phyloP scores from a whole-genome alignment of 257 asterid species.

The Cruciata laevipes region DNA sequence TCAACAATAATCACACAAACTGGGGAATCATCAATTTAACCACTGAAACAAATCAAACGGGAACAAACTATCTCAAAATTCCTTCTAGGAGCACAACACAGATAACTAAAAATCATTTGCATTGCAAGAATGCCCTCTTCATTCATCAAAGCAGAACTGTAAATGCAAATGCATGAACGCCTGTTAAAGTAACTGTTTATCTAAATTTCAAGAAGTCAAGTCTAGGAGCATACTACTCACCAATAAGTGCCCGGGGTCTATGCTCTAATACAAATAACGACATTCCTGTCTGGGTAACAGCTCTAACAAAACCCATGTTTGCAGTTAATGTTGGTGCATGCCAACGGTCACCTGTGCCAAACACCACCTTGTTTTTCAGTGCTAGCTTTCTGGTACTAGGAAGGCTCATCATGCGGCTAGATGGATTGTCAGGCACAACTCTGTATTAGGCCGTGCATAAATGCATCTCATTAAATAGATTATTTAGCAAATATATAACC shows the following conservation, averaged over 20 bases:
- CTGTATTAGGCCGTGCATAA: constrained; percentile 32
- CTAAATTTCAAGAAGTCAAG: background rate
- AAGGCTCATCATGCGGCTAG: constrained; percentile 65
- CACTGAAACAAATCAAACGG: background rate
- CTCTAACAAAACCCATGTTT: constrained; percentile 87
- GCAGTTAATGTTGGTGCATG: constrained; percentile 83
- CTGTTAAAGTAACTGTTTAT: background rate
- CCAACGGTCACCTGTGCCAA: constrained; percentile 92
- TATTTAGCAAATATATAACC: background rate
- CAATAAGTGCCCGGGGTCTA: constrained; percentile 75
- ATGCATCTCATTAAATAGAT: background rate
- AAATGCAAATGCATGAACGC: background rate
- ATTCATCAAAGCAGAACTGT: background rate
- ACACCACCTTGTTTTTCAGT: constrained; percentile 74
- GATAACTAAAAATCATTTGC: no score
- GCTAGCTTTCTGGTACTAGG: constrained; percentile 85
- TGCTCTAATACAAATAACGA: constrained; percentile 72
- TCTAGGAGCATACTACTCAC: constrained; percentile 36
- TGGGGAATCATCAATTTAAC: background rate
- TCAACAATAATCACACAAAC: background rate
- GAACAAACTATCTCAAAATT: background rate
- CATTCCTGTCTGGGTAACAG: constrained; percentile 83
- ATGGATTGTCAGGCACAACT: constrained; percentile 78
- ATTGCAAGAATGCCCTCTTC: background rate
- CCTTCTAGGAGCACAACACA: background rate